Evolutionary conservation across 2,329 filamentous ascomycete genomes (phyloP), one percentile per base, ranked within the genome.

Genomic region (Rutstroemia sp.): DNA sequence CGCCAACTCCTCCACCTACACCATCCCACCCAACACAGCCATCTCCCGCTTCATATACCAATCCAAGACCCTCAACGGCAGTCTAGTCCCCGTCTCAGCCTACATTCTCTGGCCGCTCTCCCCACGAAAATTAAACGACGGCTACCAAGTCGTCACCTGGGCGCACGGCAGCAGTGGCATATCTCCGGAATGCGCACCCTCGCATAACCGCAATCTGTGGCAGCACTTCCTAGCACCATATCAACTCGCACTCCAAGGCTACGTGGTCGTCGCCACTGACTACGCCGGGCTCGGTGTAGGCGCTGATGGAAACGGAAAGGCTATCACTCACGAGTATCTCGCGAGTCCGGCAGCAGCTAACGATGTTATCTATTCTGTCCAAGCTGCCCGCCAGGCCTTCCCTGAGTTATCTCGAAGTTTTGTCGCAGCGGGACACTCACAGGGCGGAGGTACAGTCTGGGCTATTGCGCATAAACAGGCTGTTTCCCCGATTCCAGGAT

Each of bases 381-480:
- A 67, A 16, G 76, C 77, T 0, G 75, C 75, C 1, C 69, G 68
- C 14, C 59, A 59, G 12, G 73, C 74, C 0, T 80, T 77, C 56
- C 66, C 72, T 0, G 62, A 74, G 1, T 65, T 72, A 0, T 63
- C 64, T 1, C 63, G 73, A 2, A 67, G 61, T 1, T 80, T 77
- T 54, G 73, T 77, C 16, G 67, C 71, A 23, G 70, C 76, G 61
- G 75, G 76, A 7, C 74, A 78, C 57, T 75, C 71, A 10, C 74
- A 79, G 64, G 77, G 76, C 21, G 76, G 75, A 7, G 70, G 69
- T 1, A 71, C 69, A 0, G 72, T 73, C 0, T 79, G 76, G 76
- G 65, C 64, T 3, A 58, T 67, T 40, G 70, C 72, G 9, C 64
- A 74, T 34, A 38, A 57, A 10, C 54, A 57, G 25, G 47, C 47